A percentile compares a stretch with the other conserved stretches of the same genome.
These are phyloP conservation scores for Scheffersomyces illinoinensis DNA, from an alignment of 1,139 yeast species.

Conservation along the genomic window DNA sequence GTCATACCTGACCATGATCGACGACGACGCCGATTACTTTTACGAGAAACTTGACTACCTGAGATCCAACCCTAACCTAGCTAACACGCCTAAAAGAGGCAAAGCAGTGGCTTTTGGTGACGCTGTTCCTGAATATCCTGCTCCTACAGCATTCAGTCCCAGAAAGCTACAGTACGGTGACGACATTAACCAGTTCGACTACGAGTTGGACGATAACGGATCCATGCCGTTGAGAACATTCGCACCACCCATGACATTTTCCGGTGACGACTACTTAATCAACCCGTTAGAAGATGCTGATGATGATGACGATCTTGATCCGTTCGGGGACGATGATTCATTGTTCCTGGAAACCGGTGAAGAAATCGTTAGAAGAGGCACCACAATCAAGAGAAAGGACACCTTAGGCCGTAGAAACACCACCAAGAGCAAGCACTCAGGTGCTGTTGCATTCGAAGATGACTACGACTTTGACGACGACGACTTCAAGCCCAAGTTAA, in stretches of 20 bases:
- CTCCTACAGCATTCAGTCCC: conserved; percentile 29
- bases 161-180: conserved; percentile 22
- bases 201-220: conserved; percentile 24
- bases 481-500: conserved; percentile 43
- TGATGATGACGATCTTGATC: conserved; percentile 39
- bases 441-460: conserved; percentile 6
- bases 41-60: conserved; percentile 14
- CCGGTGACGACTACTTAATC: conserved; percentile 44
- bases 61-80: background rate
- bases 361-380: conserved; percentile 36
- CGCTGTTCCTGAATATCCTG: conserved; percentile 36
- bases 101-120: conserved; percentile 39
- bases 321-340: conserved; percentile 50
- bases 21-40: conserved; percentile 19
- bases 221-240: conserved; percentile 20
- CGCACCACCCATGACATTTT: conserved; percentile 25
- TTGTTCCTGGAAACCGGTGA: conserved; percentile 46
- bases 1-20: conserved; percentile 23
- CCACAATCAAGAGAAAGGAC: conserved; percentile 27
- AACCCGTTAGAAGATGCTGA: conserved; percentile 46
- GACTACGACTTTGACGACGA: conserved; percentile 35
- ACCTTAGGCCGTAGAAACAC: conserved; percentile 21
- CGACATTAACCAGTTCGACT: conserved; percentile 16
- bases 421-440: conserved; percentile 6
- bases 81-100: conserved; percentile 13